Evolutionary conservation across 768 basidiomycete species (phyloP), one percentile per base, ranked within the genome.

Genomic region (Mycena polygramma): DNA sequence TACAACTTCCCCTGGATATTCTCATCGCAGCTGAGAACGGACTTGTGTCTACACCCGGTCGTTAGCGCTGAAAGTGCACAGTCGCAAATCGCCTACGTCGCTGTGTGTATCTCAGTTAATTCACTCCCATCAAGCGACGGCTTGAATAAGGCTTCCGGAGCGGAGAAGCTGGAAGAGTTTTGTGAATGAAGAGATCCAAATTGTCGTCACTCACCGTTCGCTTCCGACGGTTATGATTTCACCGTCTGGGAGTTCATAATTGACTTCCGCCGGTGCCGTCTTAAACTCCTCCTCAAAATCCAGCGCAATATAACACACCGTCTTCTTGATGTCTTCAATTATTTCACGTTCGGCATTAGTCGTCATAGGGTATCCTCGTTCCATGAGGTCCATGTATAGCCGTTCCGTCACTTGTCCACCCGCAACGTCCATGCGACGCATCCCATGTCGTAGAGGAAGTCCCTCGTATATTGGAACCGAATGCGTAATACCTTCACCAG

Each of bases 321-420:
- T 90, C 84, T 90, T 89, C 84, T 93, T 92, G 83, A 93, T 92
- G 79, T 92, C 92, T 57, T 91, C 84, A 65, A 92, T 92, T 60
- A 92, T 90, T 84, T 92, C 90, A 73, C 85, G 83, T 80, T 91
- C 90, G 36, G 89, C 90, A 7, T 89, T 87, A 48, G 91, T 92
- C 73, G 89, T 91, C 83, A 93, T 92, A 17, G 85, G 81, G 81
- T 93, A 92, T 20, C 92, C 92, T 75, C 92, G 87, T 77, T 93
- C 91, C 76, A 83, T 88, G 68, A 90, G 55, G 6, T 15, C 35
- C 15, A 13, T 51, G 8, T 30, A 15, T 15, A 63, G 30, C 11
- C n/a, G 6, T 4, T 63, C 60, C 4, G 61, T 51, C 19, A 69
- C 7, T 20, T 49, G 54, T 4, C 39, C 35, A 1, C 68, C 68